Percentiles rank a stretch among this genome's conserved stretches.
These are phyloP conservation scores for Microascus cirrosus DNA, from an alignment of 2,329 filamentous ascomycete species.

Conservation along the genomic window DNA sequence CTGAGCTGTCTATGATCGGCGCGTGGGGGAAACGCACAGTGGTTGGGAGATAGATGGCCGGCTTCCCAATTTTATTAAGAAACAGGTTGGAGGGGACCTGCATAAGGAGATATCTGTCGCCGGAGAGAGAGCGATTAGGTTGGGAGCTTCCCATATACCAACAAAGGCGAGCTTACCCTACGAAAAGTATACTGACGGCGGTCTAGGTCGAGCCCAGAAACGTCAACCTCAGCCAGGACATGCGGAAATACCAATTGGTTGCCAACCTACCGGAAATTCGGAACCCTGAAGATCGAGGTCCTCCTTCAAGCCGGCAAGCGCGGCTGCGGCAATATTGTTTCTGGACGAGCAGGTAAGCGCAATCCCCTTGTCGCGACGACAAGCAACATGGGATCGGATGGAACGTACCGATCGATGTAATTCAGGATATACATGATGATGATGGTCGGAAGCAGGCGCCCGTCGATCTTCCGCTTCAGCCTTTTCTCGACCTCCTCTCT, in stretches of 20 bases:
- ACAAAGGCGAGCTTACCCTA: slow-evolving; percentile 22
- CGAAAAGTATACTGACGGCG: slow-evolving; percentile 38
- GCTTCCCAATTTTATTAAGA: slow-evolving; percentile 24
- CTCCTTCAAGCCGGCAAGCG: slow-evolving; percentile 31
- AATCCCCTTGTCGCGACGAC: neutral
- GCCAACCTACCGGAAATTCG: slow-evolving; percentile 7
- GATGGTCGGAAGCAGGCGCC: slow-evolving; percentile 47
- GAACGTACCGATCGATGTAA: slow-evolving; percentile 35
- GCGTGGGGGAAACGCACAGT: neutral
- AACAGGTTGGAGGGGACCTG: slow-evolving; percentile 32
- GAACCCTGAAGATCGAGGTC: slow-evolving; percentile 26
- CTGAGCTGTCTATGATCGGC: neutral
- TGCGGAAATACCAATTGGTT: neutral
- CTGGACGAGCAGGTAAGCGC: slow-evolving; percentile 9
- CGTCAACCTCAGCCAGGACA: neutral
- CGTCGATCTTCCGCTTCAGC: slow-evolving; percentile 50
- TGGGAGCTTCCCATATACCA: neutral
- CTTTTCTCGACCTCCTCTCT: slow-evolving; percentile 35
- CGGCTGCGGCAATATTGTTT: slow-evolving; percentile 28
- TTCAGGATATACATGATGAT: slow-evolving; percentile 57
- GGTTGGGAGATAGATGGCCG: slow-evolving; percentile 20
- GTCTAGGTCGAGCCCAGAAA: slow-evolving; percentile 16
- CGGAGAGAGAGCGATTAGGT: neutral
- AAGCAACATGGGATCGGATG: neutral
- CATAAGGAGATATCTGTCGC: slow-evolving; percentile 26